Base-by-base conservation (phyloP, 1,284 basidiomycete species). In the Tilletia caries region DNA sequence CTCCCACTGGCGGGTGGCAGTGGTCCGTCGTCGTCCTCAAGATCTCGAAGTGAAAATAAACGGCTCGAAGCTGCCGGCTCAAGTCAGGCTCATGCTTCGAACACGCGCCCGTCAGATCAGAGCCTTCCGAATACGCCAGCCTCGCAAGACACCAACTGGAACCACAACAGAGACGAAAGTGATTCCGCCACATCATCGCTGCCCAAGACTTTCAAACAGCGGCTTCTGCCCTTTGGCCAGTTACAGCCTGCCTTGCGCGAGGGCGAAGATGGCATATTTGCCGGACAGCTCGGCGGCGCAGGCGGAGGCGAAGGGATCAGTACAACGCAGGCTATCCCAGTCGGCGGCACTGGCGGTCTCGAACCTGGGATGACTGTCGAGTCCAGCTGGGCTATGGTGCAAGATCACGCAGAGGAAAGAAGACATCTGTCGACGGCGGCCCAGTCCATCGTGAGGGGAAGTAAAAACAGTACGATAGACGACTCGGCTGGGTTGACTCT, bases 181-280 rank as follows among this genome's bases (percentile, higher is more conserved):
- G 37, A 41, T 8, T 62, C 58, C 6, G 58, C 33, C 18, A 34
- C 58, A 8, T 62, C 58, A 3, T 62, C 58, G 3, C 20, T 62
- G 6, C 58, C 58, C 20, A 25, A 37, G 32, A 62, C 58, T 15
- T 20, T 62, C 20, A 33, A 37, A 15, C 32, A 62, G 58, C 58
- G 58, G 29, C 20, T 62, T 18, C 18, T 62, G 32, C 32, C 32
- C 32, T 62, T 62, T 62, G 58, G 58, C 29, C 29, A 62, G 32
- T 18, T 62, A 29, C 27, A 29, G 15, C 58, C 58, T 5, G 27
- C 58, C 12, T 32, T 62, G 32, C 29, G 20, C 13, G 58, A 62
- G 33, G 58, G 58, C 3, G 58, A 62, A 37, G 58, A 62, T 33
- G 58, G 29, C 33, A 29, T 62, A 6, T 62, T 62, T 62, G 58